phyloP scores from a whole-genome alignment of 768 basidiomycete genomes.

The Mycena rosella region DNA sequence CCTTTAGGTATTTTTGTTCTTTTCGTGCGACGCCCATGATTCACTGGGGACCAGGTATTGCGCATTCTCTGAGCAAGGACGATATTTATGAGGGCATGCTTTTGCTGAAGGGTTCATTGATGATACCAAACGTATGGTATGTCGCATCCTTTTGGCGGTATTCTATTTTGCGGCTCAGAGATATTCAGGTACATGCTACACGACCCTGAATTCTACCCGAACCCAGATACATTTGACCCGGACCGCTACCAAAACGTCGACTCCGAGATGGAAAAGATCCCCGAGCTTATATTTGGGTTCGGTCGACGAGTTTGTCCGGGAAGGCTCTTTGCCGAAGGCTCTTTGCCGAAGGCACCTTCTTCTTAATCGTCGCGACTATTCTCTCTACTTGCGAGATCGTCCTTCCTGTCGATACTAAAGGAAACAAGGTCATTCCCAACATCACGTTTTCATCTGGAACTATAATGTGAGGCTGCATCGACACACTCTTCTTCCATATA shows the following conservation, averaged over 20 bases:
- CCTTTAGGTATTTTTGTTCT: constrained; percentile 29
- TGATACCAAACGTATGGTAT: constrained; percentile 27
- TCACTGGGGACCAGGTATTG: background rate
- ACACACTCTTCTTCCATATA: no score
- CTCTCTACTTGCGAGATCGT: constrained; percentile 18
- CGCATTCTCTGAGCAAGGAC: constrained; percentile 4
- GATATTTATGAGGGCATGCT: constrained; percentile 28
- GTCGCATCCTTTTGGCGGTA: background rate
- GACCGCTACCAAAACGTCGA: constrained; percentile 38
- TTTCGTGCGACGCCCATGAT: background rate
- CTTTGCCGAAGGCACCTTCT: constrained; percentile 16
- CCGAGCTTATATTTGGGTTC: constrained; percentile 34
- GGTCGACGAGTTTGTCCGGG: constrained; percentile 33
- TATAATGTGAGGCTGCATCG: background rate
- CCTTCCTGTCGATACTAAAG: background rate
- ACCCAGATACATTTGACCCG: constrained; percentile 46
- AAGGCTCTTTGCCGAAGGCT: constrained; percentile 6
- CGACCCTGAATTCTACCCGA: constrained; percentile 36
- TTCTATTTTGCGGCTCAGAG: background rate
- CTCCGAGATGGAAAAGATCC: constrained; percentile 28
- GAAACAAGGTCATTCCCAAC: background rate
- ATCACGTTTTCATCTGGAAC: constrained; percentile 12
- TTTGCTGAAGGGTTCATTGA: constrained; percentile 22
- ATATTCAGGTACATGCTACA: constrained; percentile 24
- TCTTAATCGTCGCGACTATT: constrained; percentile 13